Evolutionary conservation across 1,139 yeast species (phyloP).

Genomic region (Citeromyces hawaiiensis): DNA sequence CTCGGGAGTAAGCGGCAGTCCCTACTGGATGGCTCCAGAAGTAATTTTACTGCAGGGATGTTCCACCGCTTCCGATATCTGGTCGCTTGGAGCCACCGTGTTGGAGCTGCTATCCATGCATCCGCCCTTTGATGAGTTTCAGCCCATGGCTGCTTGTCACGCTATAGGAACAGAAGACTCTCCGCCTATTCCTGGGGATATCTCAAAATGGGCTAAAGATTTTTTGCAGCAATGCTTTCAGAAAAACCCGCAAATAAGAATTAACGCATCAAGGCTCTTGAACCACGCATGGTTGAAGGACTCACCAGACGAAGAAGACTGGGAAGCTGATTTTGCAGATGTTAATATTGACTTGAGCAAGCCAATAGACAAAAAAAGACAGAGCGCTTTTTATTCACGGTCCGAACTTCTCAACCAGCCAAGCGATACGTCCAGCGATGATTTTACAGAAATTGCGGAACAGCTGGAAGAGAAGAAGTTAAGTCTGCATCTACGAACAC

Average conservation of each 20-base stretch:
- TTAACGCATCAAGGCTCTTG: conserved; percentile 40
- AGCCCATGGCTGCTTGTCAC: conserved; percentile 81
- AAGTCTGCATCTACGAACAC: not conserved
- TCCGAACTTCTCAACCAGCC: not conserved
- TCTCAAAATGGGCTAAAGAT: conserved; percentile 41
- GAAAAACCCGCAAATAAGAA: conserved; percentile 52
- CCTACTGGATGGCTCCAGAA: conserved; percentile 88
- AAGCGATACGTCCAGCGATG: not conserved
- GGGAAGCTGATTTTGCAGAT: not conserved
- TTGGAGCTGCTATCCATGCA: conserved; percentile 75
- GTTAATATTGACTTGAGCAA: not conserved
- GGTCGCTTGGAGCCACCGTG: conserved; percentile 95
- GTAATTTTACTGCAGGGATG: conserved; percentile 69
- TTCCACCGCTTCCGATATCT: conserved; percentile 74
- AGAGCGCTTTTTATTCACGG: not conserved
- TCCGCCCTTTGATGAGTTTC: conserved; percentile 78
- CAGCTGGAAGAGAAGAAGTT: not conserved
- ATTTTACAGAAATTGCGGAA: not conserved
- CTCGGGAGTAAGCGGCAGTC: conserved; percentile 44
- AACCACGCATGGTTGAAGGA: conserved; percentile 42
- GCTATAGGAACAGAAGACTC: conserved; percentile 82
- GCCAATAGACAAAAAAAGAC: not conserved
- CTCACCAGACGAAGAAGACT: not conserved
- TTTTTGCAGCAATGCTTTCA: conserved; percentile 70
- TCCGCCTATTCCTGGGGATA: conserved; percentile 61